These are phyloP conservation scores for Penicillium olsonii DNA, from an alignment of 2,329 filamentous ascomycete genomes.

Conservation along the genomic window DNA sequence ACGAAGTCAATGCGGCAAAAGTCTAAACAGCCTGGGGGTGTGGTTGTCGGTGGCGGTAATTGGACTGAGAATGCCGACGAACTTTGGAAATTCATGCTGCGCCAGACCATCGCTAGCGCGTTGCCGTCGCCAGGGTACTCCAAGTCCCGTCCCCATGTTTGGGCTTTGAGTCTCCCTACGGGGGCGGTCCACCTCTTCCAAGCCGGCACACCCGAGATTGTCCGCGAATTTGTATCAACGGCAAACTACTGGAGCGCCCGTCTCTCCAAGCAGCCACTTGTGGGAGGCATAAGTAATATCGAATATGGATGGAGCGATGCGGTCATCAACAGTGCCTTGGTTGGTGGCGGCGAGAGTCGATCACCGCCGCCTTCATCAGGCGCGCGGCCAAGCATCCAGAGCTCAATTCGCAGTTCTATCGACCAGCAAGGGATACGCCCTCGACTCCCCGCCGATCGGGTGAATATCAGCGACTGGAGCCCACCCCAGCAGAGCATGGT, in stretches of 20 bases:
- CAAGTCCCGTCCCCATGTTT: slow-evolving; percentile 85
- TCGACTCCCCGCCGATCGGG: slow-evolving; percentile 80
- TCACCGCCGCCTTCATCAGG: slow-evolving; percentile 37
- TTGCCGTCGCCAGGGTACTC: slow-evolving; percentile 92
- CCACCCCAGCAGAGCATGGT: slow-evolving; percentile 90
- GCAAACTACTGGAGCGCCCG: slow-evolving; percentile 98
- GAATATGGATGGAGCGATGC: slow-evolving; percentile 95
- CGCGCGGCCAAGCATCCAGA: slow-evolving; percentile 58
- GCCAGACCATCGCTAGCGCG: slow-evolving; percentile 87
- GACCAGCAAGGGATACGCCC: slow-evolving; percentile 65
- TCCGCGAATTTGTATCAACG: slow-evolving; percentile 88
- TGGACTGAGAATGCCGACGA: slow-evolving; percentile 97
- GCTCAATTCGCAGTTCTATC: slow-evolving; percentile 65
- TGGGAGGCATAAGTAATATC: slow-evolving; percentile 92
- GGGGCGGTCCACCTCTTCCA: slow-evolving; percentile 98
- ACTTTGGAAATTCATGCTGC: slow-evolving; percentile 80
- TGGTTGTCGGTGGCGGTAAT: slow-evolving; percentile 88
- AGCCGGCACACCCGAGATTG: slow-evolving; percentile 91
- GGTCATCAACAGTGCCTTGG: slow-evolving; percentile 74
- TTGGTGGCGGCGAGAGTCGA: slow-evolving; percentile 53
- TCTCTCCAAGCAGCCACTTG: slow-evolving; percentile 86
- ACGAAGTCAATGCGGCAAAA: slow-evolving; percentile 70
- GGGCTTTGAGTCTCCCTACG: slow-evolving; percentile 86
- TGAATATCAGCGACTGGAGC: slow-evolving; percentile 82
- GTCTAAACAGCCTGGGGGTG: slow-evolving; percentile 58